Base-by-base conservation (phyloP, 257 asterid species). In the Avicennia marina region DNA sequence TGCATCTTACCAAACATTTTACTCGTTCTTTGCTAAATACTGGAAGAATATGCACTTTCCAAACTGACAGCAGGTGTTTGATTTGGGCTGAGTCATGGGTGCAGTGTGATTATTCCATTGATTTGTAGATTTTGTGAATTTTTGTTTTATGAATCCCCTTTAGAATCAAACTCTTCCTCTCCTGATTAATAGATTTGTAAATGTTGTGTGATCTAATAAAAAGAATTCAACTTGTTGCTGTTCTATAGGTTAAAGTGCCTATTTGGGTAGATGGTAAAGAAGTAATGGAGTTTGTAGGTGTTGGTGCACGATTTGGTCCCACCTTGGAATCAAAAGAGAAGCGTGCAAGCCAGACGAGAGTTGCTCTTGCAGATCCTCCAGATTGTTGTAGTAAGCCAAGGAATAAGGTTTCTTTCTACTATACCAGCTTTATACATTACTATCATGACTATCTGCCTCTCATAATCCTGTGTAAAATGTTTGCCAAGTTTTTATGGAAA, bases 271-370 rank as follows among this genome's bases (percentile, higher is more conserved):
- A 80, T 64, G 91, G 87, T 32, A 45, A 46, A 64, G 97, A 93
- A 80, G 73, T n/a, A 36, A 36, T 36, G 7, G 95, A 90, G 41
- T 90, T 84, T 74, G 96, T 90, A 34, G 98, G 98, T 60, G 91
- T 87, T 52, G 96, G 95, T 62, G 98, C 98, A 58, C 72, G 96
- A 72, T 90, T 90, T 71, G 98, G 98, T 63, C 24, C 11, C 20
- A 70, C 85, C 43, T 76, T 87, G 52, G 96, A 76, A 65, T 78
- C 98, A 11, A 82, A 84, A 78, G 96, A 90, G 81, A 90, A 87
- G 77, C 78, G 83, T 58, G 95, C 96, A 4, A 72, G 81, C 63
- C 94, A 79, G 60, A 70, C 75, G 27, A 84, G 41, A n/a, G 88
- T 89, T 6, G 34, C 74, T 50, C 85, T 64, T 38, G 74, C 94